These are phyloP conservation scores for Xerocomus spinulosus DNA, from an alignment of 768 basidiomycete genomes.

Conservation along the genomic window DNA sequence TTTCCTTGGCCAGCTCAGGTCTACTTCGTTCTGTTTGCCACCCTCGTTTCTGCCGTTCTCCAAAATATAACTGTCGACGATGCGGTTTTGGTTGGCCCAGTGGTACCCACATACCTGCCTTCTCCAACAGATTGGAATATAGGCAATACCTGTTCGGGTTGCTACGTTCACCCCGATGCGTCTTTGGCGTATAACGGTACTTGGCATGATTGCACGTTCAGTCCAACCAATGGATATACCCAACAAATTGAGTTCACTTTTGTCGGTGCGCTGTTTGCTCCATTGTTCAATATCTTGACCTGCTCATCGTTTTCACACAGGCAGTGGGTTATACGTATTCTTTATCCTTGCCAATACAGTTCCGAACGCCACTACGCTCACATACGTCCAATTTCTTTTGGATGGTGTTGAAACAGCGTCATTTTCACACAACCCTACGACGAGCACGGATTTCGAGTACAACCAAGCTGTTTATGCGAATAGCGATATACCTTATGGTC, in stretches of 20 bases:
- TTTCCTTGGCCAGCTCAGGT: neutral
- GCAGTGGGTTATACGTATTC: conserved; percentile 16
- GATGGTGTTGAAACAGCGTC: neutral
- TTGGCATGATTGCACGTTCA: conserved; percentile 16
- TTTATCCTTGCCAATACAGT: conserved; percentile 15
- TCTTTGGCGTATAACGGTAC: conserved; percentile 9
- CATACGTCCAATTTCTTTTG: conserved; percentile 8
- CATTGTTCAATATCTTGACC: neutral
- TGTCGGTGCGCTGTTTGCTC: neutral
- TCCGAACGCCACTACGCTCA: neutral
- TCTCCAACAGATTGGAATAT: neutral
- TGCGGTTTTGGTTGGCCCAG: conserved; percentile 5
- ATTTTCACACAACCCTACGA: conserved; percentile 2
- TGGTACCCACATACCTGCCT: conserved; percentile 15
- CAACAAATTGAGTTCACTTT: conserved; percentile 9
- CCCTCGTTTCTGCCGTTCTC: conserved; percentile 1
- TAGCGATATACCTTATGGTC: neutral
- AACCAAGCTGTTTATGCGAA: conserved; percentile 15
- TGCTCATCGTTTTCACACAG: neutral
- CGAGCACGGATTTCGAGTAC: conserved; percentile 6
- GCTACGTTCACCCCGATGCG: neutral
- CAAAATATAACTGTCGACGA: conserved; percentile 21
- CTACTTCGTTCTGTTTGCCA: neutral
- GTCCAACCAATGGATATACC: neutral
- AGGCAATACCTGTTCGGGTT: conserved; percentile 4